phyloP scores from a whole-genome alignment of 768 basidiomycete genomes.

The Mycena vitilis region DNA sequence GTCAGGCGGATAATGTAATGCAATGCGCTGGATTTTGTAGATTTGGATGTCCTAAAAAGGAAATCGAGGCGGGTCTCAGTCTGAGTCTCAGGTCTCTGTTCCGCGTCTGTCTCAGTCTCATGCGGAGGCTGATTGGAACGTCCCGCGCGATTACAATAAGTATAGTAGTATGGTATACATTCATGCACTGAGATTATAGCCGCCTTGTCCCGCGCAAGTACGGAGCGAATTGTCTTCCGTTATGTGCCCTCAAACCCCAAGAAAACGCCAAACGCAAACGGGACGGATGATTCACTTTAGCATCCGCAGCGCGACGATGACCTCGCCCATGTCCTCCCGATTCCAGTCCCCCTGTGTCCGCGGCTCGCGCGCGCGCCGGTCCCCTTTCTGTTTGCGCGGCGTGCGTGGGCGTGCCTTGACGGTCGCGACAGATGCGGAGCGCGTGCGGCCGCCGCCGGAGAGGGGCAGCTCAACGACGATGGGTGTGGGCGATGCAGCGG shows the following conservation, averaged over 20 bases:
- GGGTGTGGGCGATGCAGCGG: not conserved
- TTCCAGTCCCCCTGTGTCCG: slow-evolving; percentile 27
- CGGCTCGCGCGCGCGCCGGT: slow-evolving; percentile 2
- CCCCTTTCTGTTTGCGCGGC: not conserved
- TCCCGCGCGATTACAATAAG: too few species aligned
- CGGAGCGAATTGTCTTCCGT: too few species aligned
- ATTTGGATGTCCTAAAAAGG: not conserved
- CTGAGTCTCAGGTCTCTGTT: not conserved
- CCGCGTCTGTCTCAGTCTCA: too few species aligned
- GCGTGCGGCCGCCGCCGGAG: not conserved
- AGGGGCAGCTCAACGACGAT: slow-evolving; percentile 18
- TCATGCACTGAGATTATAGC: too few species aligned
- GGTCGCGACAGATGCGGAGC: slow-evolving; percentile 27
- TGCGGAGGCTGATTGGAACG: too few species aligned
- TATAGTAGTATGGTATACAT: too few species aligned
- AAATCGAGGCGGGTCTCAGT: not conserved
- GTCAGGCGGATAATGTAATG: not conserved
- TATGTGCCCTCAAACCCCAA: too few species aligned
- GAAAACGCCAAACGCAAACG: not conserved
- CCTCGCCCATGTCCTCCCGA: slow-evolving; percentile 27
- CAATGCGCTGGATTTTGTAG: not conserved
- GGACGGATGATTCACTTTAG: not conserved
- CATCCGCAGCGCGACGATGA: slow-evolving; percentile 32
- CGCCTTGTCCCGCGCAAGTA: too few species aligned
- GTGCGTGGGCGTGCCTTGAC: not conserved